Conservation (phyloP, 768 basidiomycete species). For the Epithele typhae region DNA sequence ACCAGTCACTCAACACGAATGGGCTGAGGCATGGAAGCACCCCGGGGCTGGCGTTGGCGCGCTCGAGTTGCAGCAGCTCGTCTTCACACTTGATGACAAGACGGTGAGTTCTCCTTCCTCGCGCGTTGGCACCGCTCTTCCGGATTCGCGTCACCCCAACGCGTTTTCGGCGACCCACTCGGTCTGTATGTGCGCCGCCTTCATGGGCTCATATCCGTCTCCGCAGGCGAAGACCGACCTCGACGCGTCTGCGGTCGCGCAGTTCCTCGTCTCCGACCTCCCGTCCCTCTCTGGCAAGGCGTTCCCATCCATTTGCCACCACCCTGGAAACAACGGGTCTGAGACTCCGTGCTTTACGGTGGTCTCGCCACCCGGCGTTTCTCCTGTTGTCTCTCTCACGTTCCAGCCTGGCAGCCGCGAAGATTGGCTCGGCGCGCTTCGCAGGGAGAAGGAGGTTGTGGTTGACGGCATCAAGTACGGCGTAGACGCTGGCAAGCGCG, state of each 20-base stretch:
- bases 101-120: slow-evolving; percentile 28
- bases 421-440: slow-evolving; percentile 43
- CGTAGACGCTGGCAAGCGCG: slow-evolving; percentile 42
- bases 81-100: slow-evolving; percentile 49
- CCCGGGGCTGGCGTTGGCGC: slow-evolving; percentile 28
- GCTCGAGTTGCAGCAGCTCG: slow-evolving; percentile 72
- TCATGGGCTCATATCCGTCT: no score
- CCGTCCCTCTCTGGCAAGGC: slow-evolving; percentile 38
- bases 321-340: slow-evolving; percentile 20
- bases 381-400: slow-evolving; percentile 44
- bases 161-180: no score
- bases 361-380: slow-evolving; percentile 25
- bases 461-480: slow-evolving; percentile 43
- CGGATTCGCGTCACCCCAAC: no score
- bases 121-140: background rate
- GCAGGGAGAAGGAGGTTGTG: slow-evolving; percentile 24
- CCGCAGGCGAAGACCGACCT: slow-evolving; percentile 19
- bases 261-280: slow-evolving; percentile 40
- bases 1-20: slow-evolving; percentile 49
- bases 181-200: no score
- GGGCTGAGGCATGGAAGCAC: slow-evolving; percentile 34
- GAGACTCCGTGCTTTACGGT: slow-evolving; percentile 38
- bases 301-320: slow-evolving; percentile 53
- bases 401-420: slow-evolving; percentile 48
- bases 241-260: slow-evolving; percentile 43